Conservation (phyloP, 495 filamentous ascomycete species). For the Daldinia bambusicola region DNA sequence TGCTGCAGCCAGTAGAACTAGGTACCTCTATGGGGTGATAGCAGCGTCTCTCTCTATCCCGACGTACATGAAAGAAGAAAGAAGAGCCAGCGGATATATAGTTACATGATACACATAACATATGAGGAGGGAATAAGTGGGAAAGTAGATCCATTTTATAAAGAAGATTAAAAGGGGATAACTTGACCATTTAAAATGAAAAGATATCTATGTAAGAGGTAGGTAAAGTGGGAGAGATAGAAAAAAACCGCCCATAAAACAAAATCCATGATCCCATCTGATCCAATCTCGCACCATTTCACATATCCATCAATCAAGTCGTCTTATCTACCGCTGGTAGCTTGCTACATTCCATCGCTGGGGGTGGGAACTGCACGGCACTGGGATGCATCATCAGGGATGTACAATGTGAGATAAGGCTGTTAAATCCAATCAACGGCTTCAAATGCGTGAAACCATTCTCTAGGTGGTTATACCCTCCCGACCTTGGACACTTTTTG, state of each 20-base stretch:
- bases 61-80: too few species aligned
- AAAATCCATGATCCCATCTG: conserved; percentile 41
- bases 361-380: conserved; percentile 26
- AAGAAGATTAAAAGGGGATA: conserved; percentile 14
- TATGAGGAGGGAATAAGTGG: conserved; percentile 6
- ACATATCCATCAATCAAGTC: conserved; percentile 41
- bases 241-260: neutral
- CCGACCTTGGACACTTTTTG: conserved; percentile 21
- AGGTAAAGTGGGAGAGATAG: neutral
- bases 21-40: neutral
- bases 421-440: conserved; percentile 47
- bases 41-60: too few species aligned
- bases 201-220: neutral
- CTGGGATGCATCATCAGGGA: conserved; percentile 43
- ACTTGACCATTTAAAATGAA: too few species aligned
- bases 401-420: conserved; percentile 53
- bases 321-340: conserved; percentile 50
- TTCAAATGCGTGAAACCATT: conserved; percentile 42
- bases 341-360: conserved; percentile 17
- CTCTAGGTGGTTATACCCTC: conserved; percentile 39
- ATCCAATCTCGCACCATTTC: conserved; percentile 44
- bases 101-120: neutral
- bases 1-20: neutral
- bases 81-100: neutral
- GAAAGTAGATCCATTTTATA: conserved; percentile 32